These are phyloP conservation scores for Eremothecium gossypii DNA, from an alignment of 1,139 yeast genomes.

Conservation along the genomic window DNA sequence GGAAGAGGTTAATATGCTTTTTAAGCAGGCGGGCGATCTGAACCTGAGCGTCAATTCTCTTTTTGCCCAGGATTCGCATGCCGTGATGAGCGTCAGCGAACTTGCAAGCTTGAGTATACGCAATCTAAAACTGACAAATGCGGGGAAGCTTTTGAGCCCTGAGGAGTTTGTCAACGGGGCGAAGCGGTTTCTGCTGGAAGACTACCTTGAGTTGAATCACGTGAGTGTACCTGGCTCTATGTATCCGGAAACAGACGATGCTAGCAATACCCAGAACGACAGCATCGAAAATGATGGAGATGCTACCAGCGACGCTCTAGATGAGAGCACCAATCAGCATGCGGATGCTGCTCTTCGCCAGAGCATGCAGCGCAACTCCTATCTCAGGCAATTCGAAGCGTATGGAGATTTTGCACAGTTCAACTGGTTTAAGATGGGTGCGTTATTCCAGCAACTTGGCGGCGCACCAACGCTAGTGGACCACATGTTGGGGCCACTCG, in stretches of 20 bases:
- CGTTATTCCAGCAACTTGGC: conserved; percentile 41
- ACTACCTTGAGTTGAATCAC: conserved; percentile 18
- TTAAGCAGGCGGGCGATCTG: conserved; percentile 27
- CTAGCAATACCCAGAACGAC: conserved; percentile 9
- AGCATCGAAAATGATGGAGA: conserved; percentile 18
- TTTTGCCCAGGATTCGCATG: conserved; percentile 40
- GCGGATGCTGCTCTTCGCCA: conserved; percentile 12
- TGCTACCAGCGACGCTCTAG: conserved; percentile 10
- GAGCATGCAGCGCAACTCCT: conserved; percentile 12
- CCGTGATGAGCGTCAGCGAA: conserved; percentile 36
- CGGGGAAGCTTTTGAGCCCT: conserved; percentile 40
- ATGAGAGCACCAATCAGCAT: conserved; percentile 11
- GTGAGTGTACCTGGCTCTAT: conserved; percentile 6
- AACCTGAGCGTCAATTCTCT: conserved; percentile 31
- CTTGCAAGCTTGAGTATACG: conserved; percentile 47
- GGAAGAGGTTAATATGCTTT: conserved; percentile 32
- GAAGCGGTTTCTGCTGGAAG: conserved; percentile 33
- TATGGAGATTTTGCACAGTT: conserved; percentile 29
- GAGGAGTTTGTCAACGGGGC: conserved; percentile 39
- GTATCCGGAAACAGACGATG: conserved; percentile 5
- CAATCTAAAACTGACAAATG: conserved; percentile 47
- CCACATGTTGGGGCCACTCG: conserved; percentile 65
- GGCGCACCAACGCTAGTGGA: conserved; percentile 44
- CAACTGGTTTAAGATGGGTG: conserved; percentile 57
- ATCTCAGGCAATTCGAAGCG: conserved; percentile 18